Base-by-base conservation (phyloP, 306 rosid species). In the Adenanthera pavonina region DNA sequence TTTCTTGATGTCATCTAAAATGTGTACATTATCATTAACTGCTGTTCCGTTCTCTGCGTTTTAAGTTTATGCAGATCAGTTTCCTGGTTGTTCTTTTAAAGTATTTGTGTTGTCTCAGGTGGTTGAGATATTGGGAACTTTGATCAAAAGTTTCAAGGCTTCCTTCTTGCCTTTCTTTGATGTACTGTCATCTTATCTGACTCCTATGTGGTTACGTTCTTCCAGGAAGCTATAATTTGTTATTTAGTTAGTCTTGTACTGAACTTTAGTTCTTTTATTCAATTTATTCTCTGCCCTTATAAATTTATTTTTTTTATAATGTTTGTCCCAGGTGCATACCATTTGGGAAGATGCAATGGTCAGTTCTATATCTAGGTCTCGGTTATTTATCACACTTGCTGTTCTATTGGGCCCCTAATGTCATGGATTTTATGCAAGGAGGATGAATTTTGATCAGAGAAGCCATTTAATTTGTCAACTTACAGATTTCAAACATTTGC, bases 131-230 rank as follows among this genome's bases (percentile, higher is more conserved):
- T 89, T 96, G 92, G 99, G 99, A 83, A 94, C 97, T 76, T 80
- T 96, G 92, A 96, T 96, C 80, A 94, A 96, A 87, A 96, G 97
- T 49, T 96, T 96, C 86, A 94, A 92, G 89, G 94, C 92, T 69
- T 88, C 97, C 83, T 96, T 96, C 95, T 90, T 96, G 75, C 98
- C 94, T 15, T 94, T 96, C 89, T 96, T 96, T 76, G 97, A 96
- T 47, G 97, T 88, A 82, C 87, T 96, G 72, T 88, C 99, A 56
- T 89, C 99, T 13, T 96, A 96, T 92, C 74, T 96, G 83, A 96
- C 98, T 19, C 99, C 99, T 88, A 96, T 96, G 99, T 96, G 99
- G 99, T 98, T 96, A 89, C 85, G 99, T 92, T 80, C 30, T 41
- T 30, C 13, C 25, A 33, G 47, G 54, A 78, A 67, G 72, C 76